Base-by-base conservation (phyloP, 2,329 filamentous ascomycete species). In the Penicillium sp. region DNA sequence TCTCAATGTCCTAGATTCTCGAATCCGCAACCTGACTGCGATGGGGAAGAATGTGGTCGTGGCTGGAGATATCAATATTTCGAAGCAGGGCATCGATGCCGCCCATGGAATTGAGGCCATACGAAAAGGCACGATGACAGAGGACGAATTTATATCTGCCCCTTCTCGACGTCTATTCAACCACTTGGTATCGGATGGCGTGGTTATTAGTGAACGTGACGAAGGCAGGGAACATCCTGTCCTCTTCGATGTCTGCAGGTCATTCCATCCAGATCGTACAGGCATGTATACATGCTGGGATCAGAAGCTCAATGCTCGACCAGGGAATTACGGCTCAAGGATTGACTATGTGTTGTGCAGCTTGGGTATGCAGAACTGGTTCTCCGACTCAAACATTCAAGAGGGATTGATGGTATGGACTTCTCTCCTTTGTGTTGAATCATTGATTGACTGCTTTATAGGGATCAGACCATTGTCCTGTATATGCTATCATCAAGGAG, bases 221-320 rank as follows among this genome's bases (percentile, higher is more conserved):
- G 78, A 87, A 66, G 87, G 85, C 0, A 82, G 89, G 63, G 88
- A 93, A 70, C 67, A 81, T 13, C 85, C 91, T 2, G 84, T 93
- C 1, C 78, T 97, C 41, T 90, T 89, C 83, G 94, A 99, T 76
- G 80, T 96, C 19, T 93, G 90, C 66, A 85, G 94, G 49, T 84
- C 83, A 27, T 96, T 93, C 69, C 89, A 97, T 69, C 89, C 90
- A 0, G 77, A 79, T n/a, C 83, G 94, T 39, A 80, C 81, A 61
- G 91, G 91, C 60, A 97, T 99, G 94, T 97, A 91, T 73, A 97
- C 94, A 0, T 96, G 93, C 73, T 97, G 93, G 93, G 92, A 97
- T 62, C 93, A 91, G 50, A 93, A 90, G 72, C 89, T 92, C 70
- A 97, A 97, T 74, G 90, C 91, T n/a, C 83, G 94, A n/a, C 93